These are phyloP conservation scores for Bonia amplexicaulis DNA, from an alignment of 176 grass and related monocot species.

Conservation along the genomic window DNA sequence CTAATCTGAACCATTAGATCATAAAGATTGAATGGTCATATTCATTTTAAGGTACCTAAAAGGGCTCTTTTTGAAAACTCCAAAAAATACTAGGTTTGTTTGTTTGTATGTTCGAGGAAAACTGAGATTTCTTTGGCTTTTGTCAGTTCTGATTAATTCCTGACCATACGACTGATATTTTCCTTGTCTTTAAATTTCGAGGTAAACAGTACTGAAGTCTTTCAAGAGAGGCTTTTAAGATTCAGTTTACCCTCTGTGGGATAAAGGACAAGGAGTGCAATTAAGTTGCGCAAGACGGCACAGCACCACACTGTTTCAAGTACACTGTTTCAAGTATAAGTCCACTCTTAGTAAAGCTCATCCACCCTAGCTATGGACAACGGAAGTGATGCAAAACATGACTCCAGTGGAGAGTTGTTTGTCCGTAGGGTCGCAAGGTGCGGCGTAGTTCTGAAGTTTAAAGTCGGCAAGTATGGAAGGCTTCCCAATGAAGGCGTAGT, in stretches of 20 bases:
- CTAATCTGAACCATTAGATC: too few relatives aligned
- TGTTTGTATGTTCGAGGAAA: too few relatives aligned
- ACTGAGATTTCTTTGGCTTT: too few relatives aligned
- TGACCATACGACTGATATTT: neutral
- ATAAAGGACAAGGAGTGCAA: neutral
- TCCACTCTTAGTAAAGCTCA: neutral
- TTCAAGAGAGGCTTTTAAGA: too few relatives aligned
- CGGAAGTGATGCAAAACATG: neutral
- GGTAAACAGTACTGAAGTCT: neutral
- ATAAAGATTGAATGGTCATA: too few relatives aligned
- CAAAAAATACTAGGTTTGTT: too few relatives aligned
- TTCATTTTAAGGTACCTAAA: too few relatives aligned
- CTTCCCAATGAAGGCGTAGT: neutral
- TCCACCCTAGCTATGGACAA: neutral
- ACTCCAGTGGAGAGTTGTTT: neutral
- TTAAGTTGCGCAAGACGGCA: neutral
- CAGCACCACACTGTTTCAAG: neutral
- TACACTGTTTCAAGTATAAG: neutral
- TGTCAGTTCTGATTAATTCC: too few relatives aligned
- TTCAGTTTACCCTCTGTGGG: neutral
- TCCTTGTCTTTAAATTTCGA: neutral
- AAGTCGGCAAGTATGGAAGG: neutral
- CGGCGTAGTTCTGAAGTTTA: conserved; percentile 1
- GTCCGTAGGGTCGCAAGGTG: neutral
- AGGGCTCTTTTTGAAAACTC: too few relatives aligned